These are phyloP conservation scores for Allantophomopsis lycopodina DNA, from an alignment of 2,329 filamentous ascomycete genomes.

Conservation along the genomic window DNA sequence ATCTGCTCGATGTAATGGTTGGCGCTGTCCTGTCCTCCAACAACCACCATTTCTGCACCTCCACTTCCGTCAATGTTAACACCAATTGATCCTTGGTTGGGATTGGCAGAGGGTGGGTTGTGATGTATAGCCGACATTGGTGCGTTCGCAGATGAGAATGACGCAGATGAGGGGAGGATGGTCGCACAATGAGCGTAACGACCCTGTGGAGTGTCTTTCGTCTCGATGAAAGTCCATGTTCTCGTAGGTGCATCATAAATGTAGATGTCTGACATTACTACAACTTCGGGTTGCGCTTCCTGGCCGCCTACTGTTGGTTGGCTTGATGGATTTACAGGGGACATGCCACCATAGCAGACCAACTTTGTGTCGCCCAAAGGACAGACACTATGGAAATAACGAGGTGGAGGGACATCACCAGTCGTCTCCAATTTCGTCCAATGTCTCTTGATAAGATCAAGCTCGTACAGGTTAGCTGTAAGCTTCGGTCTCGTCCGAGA, in stretches of 20 bases:
- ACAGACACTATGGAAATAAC: conserved; percentile 97
- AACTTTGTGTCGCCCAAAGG: conserved; percentile 87
- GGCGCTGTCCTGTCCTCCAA: conserved; percentile 90
- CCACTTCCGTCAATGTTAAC: conserved; percentile 82
- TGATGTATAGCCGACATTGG: conserved; percentile 80
- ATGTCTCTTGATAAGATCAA: conserved; percentile 81
- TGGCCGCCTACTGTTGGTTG: conserved; percentile 24
- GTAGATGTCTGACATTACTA: conserved; percentile 96
- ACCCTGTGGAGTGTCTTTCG: conserved; percentile 75
- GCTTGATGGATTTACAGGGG: conserved; percentile 36
- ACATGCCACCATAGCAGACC: conserved; percentile 98
- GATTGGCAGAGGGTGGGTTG: conserved; percentile 69
- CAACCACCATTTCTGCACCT: conserved; percentile 92
- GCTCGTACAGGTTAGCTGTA: conserved; percentile 82
- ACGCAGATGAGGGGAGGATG: conserved; percentile 75
- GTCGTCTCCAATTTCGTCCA: conserved; percentile 81
- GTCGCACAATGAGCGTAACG: conserved; percentile 95
- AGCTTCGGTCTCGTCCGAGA: conserved; percentile 72
- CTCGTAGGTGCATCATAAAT: conserved; percentile 78
- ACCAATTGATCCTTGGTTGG: conserved; percentile 78
- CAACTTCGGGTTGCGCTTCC: conserved; percentile 71
- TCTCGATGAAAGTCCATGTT: conserved; percentile 74
- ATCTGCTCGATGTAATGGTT: conserved; percentile 99
- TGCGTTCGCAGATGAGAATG: conserved; percentile 73
- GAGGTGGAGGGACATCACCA: conserved; percentile 77